Evolutionary conservation across 148 eudicot species (phyloP), one percentile per base, ranked within the genome.

Genomic region (Bassia scoparia): DNA sequence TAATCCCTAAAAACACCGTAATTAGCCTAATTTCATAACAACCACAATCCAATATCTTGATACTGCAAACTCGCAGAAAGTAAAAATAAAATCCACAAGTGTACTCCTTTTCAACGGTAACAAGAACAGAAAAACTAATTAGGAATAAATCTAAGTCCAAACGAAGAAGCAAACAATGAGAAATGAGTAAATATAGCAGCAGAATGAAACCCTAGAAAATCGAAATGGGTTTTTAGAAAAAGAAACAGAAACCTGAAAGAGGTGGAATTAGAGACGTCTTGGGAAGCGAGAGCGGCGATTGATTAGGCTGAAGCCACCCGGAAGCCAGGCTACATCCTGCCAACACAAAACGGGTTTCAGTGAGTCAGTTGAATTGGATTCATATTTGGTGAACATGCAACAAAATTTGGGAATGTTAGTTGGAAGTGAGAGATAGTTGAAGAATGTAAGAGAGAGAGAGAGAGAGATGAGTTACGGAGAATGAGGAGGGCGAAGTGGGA

Each of bases 261-360:
- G 16, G 21, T 56, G 56, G 16, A 50, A 23, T 50, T 35, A 23
- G 33, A 55, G 29, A 43, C 41, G 37, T 61, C 26, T 43, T 67
- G 34, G 23, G 70, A 44, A 23, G 71, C 29, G 20, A 56, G 63
- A 24, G 23, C 56, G n/a, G n/a, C 33, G 67, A 62, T 24, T 79
- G 78, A 64, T 61, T 68, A 23, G 79, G 65, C 70, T 80, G 81
- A 77, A 80, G 79, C 86, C 83, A 83, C 1, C 67, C 27, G 86
- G 86, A 70, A 83, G 80, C 79, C 81, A 83, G 16, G 81, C 83
- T 16, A 21, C 70, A 74, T 83, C 83, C 86, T 83, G 44, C 20
- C 10, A 61, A 18, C 34, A 7, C 17, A 48, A n/a, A 50, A 68
- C 2, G 21, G 7, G 9, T 16, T 64, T 16, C 20, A 8, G 15